Evolutionary conservation across 2,329 filamentous ascomycete species (phyloP).

Genomic region (Dryadomyces quercivorus): DNA sequence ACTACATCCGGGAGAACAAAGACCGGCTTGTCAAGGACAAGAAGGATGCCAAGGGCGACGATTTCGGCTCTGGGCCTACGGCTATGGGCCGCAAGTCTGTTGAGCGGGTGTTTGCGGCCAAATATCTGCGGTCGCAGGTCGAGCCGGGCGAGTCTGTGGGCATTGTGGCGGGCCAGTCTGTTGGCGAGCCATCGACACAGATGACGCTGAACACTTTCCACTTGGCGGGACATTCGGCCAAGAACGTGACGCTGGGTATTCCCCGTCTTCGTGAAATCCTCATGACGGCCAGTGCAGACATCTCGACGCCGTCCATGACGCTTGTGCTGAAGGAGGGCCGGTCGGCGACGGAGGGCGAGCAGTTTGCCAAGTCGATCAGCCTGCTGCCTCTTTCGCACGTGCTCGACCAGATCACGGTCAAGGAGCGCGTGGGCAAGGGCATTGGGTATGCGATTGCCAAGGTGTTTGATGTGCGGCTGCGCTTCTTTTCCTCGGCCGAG

Average conservation of each 20-base stretch:
- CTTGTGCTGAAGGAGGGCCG: conserved; percentile 65
- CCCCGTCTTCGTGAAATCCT: conserved; percentile 93
- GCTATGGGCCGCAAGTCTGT: conserved; percentile 48
- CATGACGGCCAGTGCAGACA: conserved; percentile 86
- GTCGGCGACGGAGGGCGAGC: conserved; percentile 53
- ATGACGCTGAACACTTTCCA: conserved; percentile 99
- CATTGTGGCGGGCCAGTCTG: conserved; percentile 90
- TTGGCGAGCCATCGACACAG: conserved; percentile 94
- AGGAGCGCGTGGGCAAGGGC: conserved; percentile 66
- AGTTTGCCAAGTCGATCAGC: conserved; percentile 86
- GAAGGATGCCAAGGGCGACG: conserved; percentile 18
- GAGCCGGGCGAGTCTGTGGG: conserved; percentile 95
- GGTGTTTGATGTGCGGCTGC: conserved; percentile 69
- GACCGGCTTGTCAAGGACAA: conserved; percentile 38
- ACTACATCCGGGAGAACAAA: conserved; percentile 69
- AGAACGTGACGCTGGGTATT: conserved; percentile 98
- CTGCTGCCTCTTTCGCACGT: conserved; percentile 74
- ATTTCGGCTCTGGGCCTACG: not conserved
- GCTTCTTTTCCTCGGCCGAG: conserved; percentile 74
- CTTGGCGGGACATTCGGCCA: conserved; percentile 93
- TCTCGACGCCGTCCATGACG: conserved; percentile 86
- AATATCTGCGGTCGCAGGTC: conserved; percentile 83
- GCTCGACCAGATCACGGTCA: conserved; percentile 67
- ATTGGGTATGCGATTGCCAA: conserved; percentile 60
- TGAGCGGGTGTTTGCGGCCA: conserved; percentile 74